These are phyloP conservation scores for Ophiognomonia clavigignenti-juglandacearum DNA, from an alignment of 2,329 filamentous ascomycete genomes.

Conservation along the genomic window DNA sequence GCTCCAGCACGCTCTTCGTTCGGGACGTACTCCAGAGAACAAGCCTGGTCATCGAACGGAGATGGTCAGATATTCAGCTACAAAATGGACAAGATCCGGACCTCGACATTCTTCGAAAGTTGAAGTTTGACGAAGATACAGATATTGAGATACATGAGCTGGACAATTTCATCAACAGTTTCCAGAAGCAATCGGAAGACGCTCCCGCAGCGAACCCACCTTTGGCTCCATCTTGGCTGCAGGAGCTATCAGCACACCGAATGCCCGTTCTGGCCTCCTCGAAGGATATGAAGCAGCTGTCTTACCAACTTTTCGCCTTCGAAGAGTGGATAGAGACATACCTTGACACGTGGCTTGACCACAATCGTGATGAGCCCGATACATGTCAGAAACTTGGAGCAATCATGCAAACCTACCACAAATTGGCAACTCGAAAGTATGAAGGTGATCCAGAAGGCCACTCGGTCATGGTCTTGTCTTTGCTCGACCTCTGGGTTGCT, in stretches of 20 bases:
- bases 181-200: too few species aligned
- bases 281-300: too few species aligned
- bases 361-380: too few species aligned
- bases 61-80: neutral
- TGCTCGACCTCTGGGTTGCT: constrained; percentile 55
- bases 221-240: too few species aligned
- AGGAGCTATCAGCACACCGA: too few species aligned
- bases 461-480: constrained; percentile 52
- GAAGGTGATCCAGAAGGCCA: constrained; percentile 34
- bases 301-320: too few species aligned
- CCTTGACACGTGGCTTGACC: too few species aligned
- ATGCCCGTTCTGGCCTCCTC: too few species aligned
- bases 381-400: neutral
- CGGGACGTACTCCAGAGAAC: neutral
- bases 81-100: constrained; percentile 5
- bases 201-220: too few species aligned
- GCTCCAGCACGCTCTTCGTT: neutral
- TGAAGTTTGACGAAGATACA: neutral
- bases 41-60: neutral
- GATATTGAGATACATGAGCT: constrained; percentile 8
- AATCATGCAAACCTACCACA: constrained; percentile 31
- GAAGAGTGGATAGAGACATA: too few species aligned
- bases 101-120: neutral
- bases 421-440: constrained; percentile 27
- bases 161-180: neutral